Evolutionary conservation across 2,329 filamentous ascomycete species (phyloP).

Genomic region (Aspergillus sp.): DNA sequence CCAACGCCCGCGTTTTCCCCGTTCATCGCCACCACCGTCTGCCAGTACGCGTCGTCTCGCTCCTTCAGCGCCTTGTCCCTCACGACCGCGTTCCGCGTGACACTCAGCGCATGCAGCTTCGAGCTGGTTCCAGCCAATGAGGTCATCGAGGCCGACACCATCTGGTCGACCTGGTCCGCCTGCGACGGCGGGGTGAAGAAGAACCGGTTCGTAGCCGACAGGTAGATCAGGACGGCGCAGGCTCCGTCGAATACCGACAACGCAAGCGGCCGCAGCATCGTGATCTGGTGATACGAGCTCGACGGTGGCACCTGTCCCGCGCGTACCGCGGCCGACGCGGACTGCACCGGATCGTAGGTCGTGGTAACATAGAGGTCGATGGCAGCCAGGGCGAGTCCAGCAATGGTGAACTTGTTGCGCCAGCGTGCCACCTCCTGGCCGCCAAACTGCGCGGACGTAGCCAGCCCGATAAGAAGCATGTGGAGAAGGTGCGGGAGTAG

Average conservation of each 20-base stretch:
- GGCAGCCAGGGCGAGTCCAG: constrained; percentile 48
- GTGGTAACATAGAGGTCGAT: constrained; percentile 58
- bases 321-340: constrained; percentile 52
- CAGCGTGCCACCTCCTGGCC: constrained; percentile 58
- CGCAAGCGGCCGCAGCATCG: constrained; percentile 51
- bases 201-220: constrained; percentile 70
- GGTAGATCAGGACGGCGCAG: constrained; percentile 59
- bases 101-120: constrained; percentile 62
- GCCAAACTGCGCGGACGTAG: constrained; percentile 59
- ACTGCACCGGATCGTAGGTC: constrained; percentile 49
- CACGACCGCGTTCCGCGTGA: constrained; percentile 70
- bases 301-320: constrained; percentile 52
- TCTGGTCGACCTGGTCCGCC: constrained; percentile 57
- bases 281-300: constrained; percentile 35
- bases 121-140: constrained; percentile 51
- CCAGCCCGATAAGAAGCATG: constrained; percentile 59
- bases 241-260: constrained; percentile 57
- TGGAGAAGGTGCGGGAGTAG: constrained; percentile 72
- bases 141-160: constrained; percentile 38
- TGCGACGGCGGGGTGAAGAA: constrained; percentile 55
- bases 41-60: constrained; percentile 66
- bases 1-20: constrained; percentile 48
- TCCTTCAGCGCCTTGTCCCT: constrained; percentile 62
- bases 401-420: constrained; percentile 60
- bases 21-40: constrained; percentile 48